Evolutionary conservation across 192 early-diverging fungal species (phyloP), one percentile per base, ranked within the genome.

Genomic region (Spizellomyces sp.): DNA sequence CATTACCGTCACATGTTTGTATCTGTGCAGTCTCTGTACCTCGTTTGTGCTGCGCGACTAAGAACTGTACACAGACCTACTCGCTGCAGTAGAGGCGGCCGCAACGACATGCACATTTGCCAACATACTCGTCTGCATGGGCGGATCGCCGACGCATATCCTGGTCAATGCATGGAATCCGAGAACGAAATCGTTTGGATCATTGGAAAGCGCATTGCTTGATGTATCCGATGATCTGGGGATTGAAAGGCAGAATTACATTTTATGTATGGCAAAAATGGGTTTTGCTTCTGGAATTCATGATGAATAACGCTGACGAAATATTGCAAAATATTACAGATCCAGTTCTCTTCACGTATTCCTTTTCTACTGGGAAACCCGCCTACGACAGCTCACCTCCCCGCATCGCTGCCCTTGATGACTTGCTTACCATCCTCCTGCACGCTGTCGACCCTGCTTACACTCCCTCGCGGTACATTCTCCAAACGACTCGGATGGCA

Each of bases 1-100:
- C 4, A 54, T 54, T 54, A 54, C 50, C 50, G 50, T 54, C 12
- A 54, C 50, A 54, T 54, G 50, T 54, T n/a, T 54, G 50, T 54
- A n/a, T 54, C 12, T 54, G 17, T 19, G 14, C 50, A n/a, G 50
- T 12, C 0, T 3, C 27, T 36, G 12, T 2, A 54, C 50, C 0
- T 54, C 50, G 17, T 54, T 19, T 54, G 50, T 2, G 50, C 12
- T 12, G 17, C 4, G 17, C 1, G 4, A 19, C 12, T 54, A 54
- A 12, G 2, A 54, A n/a, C 50, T 12, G 0, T 19, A 54, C 50
- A 54, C 2, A 54, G 50, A 54, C 17, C 50, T 54, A 19, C 50
- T 54, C 1, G 50, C 50, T 4, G 17, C 50, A 12, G 50, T 54
- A 12, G 17, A 54, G 1, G 50, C 50, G 1, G 50, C 50, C 17